Base-by-base conservation (phyloP, 805 yeast genomes). In the Novakomyces olei region DNA sequence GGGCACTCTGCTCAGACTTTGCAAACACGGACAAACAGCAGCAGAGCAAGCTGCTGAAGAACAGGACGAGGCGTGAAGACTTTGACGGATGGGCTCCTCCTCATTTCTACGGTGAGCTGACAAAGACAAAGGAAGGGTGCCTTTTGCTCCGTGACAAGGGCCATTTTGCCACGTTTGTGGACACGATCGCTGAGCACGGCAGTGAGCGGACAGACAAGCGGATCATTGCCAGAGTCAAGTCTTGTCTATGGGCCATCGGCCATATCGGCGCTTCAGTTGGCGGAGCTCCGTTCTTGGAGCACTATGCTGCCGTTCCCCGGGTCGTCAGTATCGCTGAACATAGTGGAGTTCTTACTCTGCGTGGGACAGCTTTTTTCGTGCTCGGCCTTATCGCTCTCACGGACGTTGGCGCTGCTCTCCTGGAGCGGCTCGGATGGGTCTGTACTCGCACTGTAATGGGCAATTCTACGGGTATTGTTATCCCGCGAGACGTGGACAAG, bases 211-310 rank as follows among this genome's bases (percentile, higher is more conserved):
- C 46, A 5, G 60, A 54, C 15, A 54, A 54, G 4, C 58, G 59
- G 5, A 51, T 53, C 14, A 37, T 57, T 14, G 22, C 55, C 5
- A 62, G 61, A 39, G 49, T 85, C 17, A 79, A 78, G 45, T 77
- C 83, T 7, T 67, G 74, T 22, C 44, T 85, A 23, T 85, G 95
- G 95, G 72, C 91, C 1, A 59, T 79, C 22, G 95, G 94, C 0
- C 71, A 72, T 43, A 69, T 83, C 19, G 83, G 83, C 2, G 66
- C 81, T 1, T 66, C 80, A 1, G 63, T 64, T 6, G 54, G 62
- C 33, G 95, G 95, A 0, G 69, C 75, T 12, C 55, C 61, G 12
- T 53, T 72, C 27, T 43, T 71, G 24, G 78, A 70, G 37, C 61
- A 61, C 22, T 30, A 48, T 15, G 64, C 65, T 1, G 52, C 68